Evolutionary conservation across 495 filamentous ascomycete genomes (phyloP).

Genomic region (Penicillium desertorum): DNA sequence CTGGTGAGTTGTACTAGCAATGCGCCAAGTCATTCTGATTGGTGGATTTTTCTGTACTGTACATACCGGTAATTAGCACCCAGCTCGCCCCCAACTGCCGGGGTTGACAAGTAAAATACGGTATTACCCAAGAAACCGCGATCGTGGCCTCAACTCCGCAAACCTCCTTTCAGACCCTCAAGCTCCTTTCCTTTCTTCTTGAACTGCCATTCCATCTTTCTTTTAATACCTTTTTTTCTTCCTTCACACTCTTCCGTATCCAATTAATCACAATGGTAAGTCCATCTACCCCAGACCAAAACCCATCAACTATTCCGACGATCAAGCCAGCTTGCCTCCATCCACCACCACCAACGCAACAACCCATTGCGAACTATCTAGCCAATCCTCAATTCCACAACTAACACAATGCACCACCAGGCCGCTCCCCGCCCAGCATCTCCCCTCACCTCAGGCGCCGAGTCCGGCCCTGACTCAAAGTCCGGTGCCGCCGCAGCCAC

Average conservation of each 20-base stretch:
- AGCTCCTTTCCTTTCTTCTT: slow-evolving; percentile 17
- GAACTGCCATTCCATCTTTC: slow-evolving; percentile 6
- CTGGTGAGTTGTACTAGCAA: not conserved
- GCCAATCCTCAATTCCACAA: slow-evolving; percentile 12
- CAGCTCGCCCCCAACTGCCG: not conserved
- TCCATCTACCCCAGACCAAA: slow-evolving; percentile 4
- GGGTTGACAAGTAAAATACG: slow-evolving; percentile 18
- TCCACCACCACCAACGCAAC: slow-evolving; percentile 7
- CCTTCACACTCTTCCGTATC: slow-evolving; percentile 16
- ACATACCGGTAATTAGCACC: slow-evolving; percentile 17
- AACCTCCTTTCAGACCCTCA: slow-evolving; percentile 19
- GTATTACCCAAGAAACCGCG: slow-evolving; percentile 39
- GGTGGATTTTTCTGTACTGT: slow-evolving; percentile 11
- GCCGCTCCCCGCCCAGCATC: slow-evolving; percentile 50
- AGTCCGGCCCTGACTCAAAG: slow-evolving; percentile 51
- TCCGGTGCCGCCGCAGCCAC: slow-evolving; percentile 66
- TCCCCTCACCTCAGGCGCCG: slow-evolving; percentile 50
- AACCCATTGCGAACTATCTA: not conserved
- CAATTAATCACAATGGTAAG: slow-evolving; percentile 42
- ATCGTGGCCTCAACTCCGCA: slow-evolving; percentile 50
- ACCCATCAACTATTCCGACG: slow-evolving; percentile 14
- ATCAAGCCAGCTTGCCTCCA: slow-evolving; percentile 10
- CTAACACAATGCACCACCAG: slow-evolving; percentile 24
- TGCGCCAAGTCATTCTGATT: slow-evolving; percentile 16
- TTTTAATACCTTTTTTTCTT: slow-evolving; percentile 3